Evolutionary conservation across 1,284 basidiomycete species (phyloP).

Genomic region (Exobasidium rhododendri): DNA sequence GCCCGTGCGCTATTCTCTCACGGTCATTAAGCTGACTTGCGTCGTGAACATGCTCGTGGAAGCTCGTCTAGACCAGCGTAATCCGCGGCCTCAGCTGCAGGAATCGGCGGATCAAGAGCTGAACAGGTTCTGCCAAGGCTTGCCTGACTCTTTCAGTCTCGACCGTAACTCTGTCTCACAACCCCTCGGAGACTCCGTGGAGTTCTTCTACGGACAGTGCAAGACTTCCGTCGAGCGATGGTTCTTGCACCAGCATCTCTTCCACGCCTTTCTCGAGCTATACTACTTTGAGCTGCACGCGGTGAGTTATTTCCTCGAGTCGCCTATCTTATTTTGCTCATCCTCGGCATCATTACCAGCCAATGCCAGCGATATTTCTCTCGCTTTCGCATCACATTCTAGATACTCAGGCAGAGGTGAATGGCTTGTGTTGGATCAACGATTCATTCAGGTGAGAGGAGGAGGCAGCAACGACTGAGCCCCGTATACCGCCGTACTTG

Average conservation of each 20-base stretch:
- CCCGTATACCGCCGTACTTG: neutral
- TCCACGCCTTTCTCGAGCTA: neutral
- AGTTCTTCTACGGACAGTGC: neutral
- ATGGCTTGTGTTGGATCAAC: neutral
- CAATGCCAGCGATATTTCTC: neutral
- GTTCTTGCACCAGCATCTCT: slow-evolving; percentile 2
- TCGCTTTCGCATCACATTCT: neutral
- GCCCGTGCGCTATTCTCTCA: neutral
- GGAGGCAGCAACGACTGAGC: too few relatives aligned
- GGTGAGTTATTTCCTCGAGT: neutral
- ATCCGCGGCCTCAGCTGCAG: neutral
- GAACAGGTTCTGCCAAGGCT: neutral
- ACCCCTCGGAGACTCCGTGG: too few relatives aligned
- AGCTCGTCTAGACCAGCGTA: neutral
- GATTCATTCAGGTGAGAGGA: neutral
- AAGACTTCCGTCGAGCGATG: slow-evolving; percentile 1
- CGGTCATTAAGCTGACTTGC: neutral
- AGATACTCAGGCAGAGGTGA: neutral
- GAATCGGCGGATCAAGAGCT: neutral
- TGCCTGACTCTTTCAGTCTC: neutral
- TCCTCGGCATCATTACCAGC: neutral
- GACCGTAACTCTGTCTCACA: too few relatives aligned
- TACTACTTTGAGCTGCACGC: neutral
- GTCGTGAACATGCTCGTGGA: neutral
- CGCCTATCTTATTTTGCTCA: neutral